phyloP scores from a whole-genome alignment of 768 basidiomycete species.

The Boletus rubescentipes region DNA sequence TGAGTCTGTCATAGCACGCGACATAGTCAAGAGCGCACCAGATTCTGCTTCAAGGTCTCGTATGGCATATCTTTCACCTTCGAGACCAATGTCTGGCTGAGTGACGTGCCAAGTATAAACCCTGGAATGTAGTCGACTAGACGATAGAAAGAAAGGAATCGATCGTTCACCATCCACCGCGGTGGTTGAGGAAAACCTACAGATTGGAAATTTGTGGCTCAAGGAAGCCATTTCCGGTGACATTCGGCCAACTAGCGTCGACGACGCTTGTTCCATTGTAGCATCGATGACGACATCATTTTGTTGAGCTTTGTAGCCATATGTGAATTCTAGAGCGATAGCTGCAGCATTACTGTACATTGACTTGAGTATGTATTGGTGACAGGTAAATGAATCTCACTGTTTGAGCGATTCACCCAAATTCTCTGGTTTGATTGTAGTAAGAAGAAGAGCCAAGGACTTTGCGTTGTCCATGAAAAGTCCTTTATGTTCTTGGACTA shows the following conservation, averaged over 20 bases:
- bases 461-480: background rate
- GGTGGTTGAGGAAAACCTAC: background rate
- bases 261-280: background rate
- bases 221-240: background rate
- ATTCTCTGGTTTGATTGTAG: background rate
- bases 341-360: background rate
- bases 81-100: background rate
- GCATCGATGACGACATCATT: background rate
- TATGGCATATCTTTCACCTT: slow-evolving; percentile 34
- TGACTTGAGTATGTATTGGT: background rate
- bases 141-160: background rate
- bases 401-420: background rate
- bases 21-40: slow-evolving; percentile 31
- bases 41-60: slow-evolving; percentile 40
- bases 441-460: background rate
- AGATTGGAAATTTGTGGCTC: background rate
- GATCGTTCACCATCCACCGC: background rate
- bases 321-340: slow-evolving; percentile 2
- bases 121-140: background rate
- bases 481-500: background rate
- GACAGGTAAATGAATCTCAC: background rate
- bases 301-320: background rate
- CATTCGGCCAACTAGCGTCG: background rate
- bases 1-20: background rate
- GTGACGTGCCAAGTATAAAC: background rate